phyloP scores from a whole-genome alignment of 331 rosid genomes.

The Cydonia oblonga region DNA sequence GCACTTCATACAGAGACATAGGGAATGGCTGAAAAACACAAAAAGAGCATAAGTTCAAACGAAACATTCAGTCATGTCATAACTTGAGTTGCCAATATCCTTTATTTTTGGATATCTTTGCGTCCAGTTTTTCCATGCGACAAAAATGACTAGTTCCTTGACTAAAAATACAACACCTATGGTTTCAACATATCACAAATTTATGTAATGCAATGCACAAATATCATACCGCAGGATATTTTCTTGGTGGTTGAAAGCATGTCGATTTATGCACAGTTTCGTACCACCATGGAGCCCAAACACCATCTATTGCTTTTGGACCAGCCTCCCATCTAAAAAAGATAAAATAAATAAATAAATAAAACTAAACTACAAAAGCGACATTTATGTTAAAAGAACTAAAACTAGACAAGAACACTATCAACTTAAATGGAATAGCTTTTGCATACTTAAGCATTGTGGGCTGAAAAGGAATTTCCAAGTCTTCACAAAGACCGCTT shows the following conservation, averaged over 20 bases:
- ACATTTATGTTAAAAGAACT: not conserved
- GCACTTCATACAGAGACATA: conserved; percentile 39
- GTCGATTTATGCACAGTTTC: conserved; percentile 46
- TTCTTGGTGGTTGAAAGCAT: conserved; percentile 37
- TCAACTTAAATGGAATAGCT: conserved; percentile 1
- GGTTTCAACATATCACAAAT: not conserved
- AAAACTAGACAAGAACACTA: not conserved
- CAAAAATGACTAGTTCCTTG: not conserved
- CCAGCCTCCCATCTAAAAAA: conserved; percentile 74
- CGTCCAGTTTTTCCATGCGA: not conserved
- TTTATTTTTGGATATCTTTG: not conserved
- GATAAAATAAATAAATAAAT: too few species aligned
- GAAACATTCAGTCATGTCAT: not conserved
- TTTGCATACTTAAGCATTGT: conserved; percentile 62
- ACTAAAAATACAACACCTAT: not conserved
- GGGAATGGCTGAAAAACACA: conserved; percentile 48
- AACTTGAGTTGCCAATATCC: not conserved
- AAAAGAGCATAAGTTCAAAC: conserved; percentile 8
- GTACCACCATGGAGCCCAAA: conserved; percentile 92
- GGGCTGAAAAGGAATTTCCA: conserved; percentile 59
- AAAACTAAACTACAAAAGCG: not conserved
- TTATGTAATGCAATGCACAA: not conserved
- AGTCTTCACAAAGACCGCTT: conserved; percentile 57
- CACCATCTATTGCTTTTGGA: conserved; percentile 61
- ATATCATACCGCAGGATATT: conserved; percentile 47